Conservation (phyloP, 495 filamentous ascomycete genomes). For the Daldinia vernicosa region DNA sequence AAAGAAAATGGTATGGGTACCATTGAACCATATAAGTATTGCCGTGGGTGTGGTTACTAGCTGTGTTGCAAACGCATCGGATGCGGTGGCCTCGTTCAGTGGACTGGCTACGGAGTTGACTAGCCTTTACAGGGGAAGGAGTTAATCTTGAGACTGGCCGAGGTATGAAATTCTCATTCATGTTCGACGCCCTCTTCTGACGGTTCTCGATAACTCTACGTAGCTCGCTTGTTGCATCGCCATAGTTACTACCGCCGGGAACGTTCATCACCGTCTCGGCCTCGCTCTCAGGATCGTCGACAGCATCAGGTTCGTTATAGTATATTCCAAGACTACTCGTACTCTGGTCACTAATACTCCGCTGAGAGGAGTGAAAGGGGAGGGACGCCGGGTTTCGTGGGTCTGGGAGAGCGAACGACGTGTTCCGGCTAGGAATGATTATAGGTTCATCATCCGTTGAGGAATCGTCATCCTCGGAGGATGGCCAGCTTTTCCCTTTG, state of each 20-base stretch:
- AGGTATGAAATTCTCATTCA: slow-evolving; percentile 27
- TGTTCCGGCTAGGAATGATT: slow-evolving; percentile 68
- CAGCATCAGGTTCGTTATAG: slow-evolving; percentile 32
- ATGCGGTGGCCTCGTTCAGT: slow-evolving; percentile 67
- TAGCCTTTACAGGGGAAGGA: slow-evolving; percentile 73
- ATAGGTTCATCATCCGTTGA: slow-evolving; percentile 74
- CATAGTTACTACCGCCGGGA: slow-evolving; percentile 47
- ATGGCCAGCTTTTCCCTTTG: slow-evolving; percentile 47
- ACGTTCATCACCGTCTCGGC: slow-evolving; percentile 65
- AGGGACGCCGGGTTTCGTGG: slow-evolving; percentile 57
- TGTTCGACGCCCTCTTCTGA: slow-evolving; percentile 58
- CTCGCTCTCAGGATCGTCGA: slow-evolving; percentile 60
- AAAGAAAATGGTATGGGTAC: slow-evolving; percentile 55
- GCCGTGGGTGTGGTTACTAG: slow-evolving; percentile 57
- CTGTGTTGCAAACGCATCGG: slow-evolving; percentile 76
- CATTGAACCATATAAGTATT: slow-evolving; percentile 86
- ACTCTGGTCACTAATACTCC: slow-evolving; percentile 56
- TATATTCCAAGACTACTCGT: slow-evolving; percentile 51
- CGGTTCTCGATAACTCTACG: slow-evolving; percentile 76
- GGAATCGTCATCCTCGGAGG: slow-evolving; percentile 59
- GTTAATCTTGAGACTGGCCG: slow-evolving; percentile 52
- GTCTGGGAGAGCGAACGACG: slow-evolving; percentile 69
- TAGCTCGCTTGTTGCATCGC: slow-evolving; percentile 69
- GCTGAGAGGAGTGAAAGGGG: slow-evolving; percentile 64
- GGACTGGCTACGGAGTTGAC: slow-evolving; percentile 69